Evolutionary conservation across 352 stramenopile genomes (phyloP), one percentile per base, ranked within the genome.

Genomic region (Plasmopara viticola): DNA sequence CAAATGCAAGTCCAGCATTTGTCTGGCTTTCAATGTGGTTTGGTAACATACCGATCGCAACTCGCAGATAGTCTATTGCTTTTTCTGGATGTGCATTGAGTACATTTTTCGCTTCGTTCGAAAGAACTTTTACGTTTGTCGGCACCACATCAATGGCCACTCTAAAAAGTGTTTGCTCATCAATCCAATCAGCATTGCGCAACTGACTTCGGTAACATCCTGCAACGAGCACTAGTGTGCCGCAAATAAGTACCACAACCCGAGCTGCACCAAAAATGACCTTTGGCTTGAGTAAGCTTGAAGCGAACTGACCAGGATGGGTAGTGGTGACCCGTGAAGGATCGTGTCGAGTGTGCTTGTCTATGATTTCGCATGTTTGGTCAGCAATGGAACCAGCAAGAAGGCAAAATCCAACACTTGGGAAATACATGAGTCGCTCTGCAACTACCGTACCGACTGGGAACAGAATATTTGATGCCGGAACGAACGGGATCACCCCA

Each of bases 391-490:
- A 69, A 2, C 67, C 80, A 5, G 84, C 18, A 9, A 90, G 50
- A 5, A 92, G 53, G 37, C 84, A 87, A 37, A 93, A 90, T 3
- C 87, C 83, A n/a, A 93, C 78, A 44, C 80, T 94, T 0, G 89
- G 87, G 39, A 96, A 84, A 64, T 97, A 97, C 18, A 97, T 48
- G 39, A 97, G 58, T 13, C 91, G 72, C 77, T 97, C 91, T 1
- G 86, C 91, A 17, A 97, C 65, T 7, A 97, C 65, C 0, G 86
- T 96, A 14, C 91, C 91, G 15, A 97, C 83, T 4, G 89, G 86
- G 45, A 97, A 94, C 17, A 97, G 53, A 10, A 95, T 31, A 48
- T 97, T 96, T n/a, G 84, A 90, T 15, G 82, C 90, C 10, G 91
- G 91, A 1, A 97, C 34, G 59, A 97, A 97, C 8, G 90, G 84